phyloP scores from a whole-genome alignment of 306 rosid species.

The Gillenia trifoliata region DNA sequence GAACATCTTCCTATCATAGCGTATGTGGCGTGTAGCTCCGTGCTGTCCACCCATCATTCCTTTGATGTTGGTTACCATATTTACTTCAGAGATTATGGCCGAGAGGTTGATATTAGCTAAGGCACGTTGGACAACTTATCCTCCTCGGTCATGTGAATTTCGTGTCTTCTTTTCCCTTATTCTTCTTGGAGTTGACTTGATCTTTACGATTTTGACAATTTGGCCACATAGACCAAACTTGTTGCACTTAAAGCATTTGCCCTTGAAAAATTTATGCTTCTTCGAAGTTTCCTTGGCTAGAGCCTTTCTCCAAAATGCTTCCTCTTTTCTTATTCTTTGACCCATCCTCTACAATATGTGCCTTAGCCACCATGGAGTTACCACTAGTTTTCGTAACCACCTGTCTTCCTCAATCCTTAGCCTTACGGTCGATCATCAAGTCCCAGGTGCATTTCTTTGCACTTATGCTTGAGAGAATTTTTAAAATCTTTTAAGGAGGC shows the following conservation, averaged over 20 bases:
- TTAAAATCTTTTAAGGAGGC: neutral
- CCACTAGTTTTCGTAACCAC: neutral
- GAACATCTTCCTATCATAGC: neutral
- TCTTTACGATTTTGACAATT: neutral
- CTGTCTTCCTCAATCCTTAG: neutral
- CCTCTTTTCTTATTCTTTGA: neutral
- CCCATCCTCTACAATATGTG: neutral
- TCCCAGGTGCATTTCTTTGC: neutral
- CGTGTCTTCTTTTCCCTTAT: neutral
- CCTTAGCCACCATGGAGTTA: neutral
- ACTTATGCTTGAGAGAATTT: neutral
- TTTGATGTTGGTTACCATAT: neutral
- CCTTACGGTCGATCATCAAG: neutral
- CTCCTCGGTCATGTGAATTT: neutral
- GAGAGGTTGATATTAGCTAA: neutral
- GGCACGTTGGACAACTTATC: neutral
- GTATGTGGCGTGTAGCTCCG: neutral
- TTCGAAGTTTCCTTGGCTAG: neutral
- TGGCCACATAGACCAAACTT: neutral
- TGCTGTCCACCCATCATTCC: slow-evolving; percentile 3
- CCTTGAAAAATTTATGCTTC: too few relatives aligned
- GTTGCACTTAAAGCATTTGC: neutral
- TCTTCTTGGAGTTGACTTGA: neutral
- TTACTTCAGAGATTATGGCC: neutral
- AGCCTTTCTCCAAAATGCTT: neutral